Base-by-base conservation (phyloP, 306 rosid genomes). In the Castanea sativa region DNA sequence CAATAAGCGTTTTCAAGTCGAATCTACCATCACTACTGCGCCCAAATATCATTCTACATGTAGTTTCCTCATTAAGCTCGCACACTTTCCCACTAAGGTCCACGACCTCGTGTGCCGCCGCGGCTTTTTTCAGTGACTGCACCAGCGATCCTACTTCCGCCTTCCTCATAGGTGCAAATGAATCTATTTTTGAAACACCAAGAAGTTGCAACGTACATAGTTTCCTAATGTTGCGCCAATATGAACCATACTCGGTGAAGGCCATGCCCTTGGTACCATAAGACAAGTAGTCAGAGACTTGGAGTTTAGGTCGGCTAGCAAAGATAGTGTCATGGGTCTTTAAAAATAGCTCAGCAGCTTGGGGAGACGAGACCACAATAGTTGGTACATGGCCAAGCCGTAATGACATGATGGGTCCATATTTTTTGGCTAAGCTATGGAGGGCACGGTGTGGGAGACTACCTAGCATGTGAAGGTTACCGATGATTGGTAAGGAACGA, bases 401-500 rank as follows among this genome's bases (percentile, higher is more conserved):
- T 7, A 85, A 57, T 65, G 73, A 81, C 92, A 89, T 87, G 27
- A 87, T 74, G 58, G 89, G 82, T 3, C 92, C 92, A 72, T 89
- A 45, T 72, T 55, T 74, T 68, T 15, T 71, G 56, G 92, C 86
- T 25, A 85, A 52, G 75, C 83, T 21, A 43, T 81, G 85, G 79
- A 87, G 88, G 53, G 53, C 15, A 45, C 15, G 53, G 53, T 45
- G 52, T 45, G 53, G 53, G 53, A 11, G 15, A 12, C 53, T 45
- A 45, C 53, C 53, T 45, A 45, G 53, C 53, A 45, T 45, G 53
- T 45, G 53, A 3, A 45, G 53, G 15, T 45, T 45, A 45, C 52
- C 52, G 52, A 45, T 45, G 52, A 45, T 45, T 45, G 52, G 52
- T 45, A 45, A 11, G 52, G 52, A 9, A 9, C 15, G 52, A 45